Conservation (phyloP, 768 basidiomycete genomes). For the Trametes gibbosa region DNA sequence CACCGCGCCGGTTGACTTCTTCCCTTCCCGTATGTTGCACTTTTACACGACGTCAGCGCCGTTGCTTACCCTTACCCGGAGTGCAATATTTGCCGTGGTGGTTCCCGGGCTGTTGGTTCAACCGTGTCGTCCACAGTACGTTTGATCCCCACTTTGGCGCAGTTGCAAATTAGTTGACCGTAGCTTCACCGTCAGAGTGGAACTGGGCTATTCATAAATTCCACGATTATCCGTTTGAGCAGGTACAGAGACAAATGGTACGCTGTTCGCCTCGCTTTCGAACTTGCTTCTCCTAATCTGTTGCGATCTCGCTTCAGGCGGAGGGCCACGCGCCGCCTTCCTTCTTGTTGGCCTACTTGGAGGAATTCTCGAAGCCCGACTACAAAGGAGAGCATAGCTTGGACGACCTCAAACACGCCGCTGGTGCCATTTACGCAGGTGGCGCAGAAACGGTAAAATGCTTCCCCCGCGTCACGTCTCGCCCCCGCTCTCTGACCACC, state of each 20-base stretch:
- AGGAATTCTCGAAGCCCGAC: conserved; percentile 16
- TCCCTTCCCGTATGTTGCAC: conserved; percentile 14
- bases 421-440: conserved; percentile 14
- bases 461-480: neutral
- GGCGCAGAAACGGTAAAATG: conserved; percentile 13
- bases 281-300: neutral
- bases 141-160: neutral
- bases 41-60: neutral
- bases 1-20: conserved; percentile 16
- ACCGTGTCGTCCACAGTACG: conserved; percentile 19
- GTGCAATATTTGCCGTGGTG: conserved; percentile 20
- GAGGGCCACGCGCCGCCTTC: conserved; percentile 13
- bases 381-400: conserved; percentile 15
- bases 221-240: conserved; percentile 16
- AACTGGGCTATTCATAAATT: conserved; percentile 13
- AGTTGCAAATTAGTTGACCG: neutral
- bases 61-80: neutral
- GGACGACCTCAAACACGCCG: conserved; percentile 15
- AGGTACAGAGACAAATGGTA: conserved; percentile 15
- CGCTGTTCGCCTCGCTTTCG: neutral
- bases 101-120: conserved; percentile 21
- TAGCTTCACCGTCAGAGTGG: conserved; percentile 2
- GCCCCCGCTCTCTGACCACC: neutral
- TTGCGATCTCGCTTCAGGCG: neutral
- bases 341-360: conserved; percentile 11